Percentiles rank a stretch among this genome's conserved stretches.
phyloP scores from a whole-genome alignment of 1,284 basidiomycete genomes.

The Ceratobasidium sp. region DNA sequence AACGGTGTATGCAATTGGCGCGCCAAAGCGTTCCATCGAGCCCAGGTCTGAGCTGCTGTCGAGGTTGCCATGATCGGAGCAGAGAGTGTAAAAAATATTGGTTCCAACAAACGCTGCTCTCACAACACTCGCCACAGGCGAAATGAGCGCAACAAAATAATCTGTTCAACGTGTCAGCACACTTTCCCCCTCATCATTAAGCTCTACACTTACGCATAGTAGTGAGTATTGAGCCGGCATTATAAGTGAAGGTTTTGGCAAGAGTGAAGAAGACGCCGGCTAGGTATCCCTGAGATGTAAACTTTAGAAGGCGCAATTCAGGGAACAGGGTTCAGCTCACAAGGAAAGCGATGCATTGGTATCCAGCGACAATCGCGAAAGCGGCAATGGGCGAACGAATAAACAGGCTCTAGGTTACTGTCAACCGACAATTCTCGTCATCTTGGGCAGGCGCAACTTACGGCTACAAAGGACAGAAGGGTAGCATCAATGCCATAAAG shows the following conservation, averaged over 20 bases:
- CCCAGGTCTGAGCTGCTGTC: slow-evolving; percentile 58
- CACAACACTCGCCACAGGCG: slow-evolving; percentile 33
- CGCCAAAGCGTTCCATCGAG: slow-evolving; percentile 68
- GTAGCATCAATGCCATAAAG: slow-evolving; percentile 75
- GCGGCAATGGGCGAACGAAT: slow-evolving; percentile 69
- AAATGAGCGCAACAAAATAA: slow-evolving; percentile 30
- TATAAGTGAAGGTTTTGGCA: slow-evolving; percentile 27
- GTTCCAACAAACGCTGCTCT: slow-evolving; percentile 69
- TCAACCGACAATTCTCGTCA: background rate
- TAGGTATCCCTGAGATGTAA: slow-evolving; percentile 18
- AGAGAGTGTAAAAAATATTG: slow-evolving; percentile 78
- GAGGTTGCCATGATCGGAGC: slow-evolving; percentile 62
- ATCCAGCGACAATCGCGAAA: slow-evolving; percentile 74
- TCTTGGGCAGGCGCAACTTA: slow-evolving; percentile 26
- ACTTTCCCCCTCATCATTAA: background rate
- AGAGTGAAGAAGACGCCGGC: slow-evolving; percentile 34
- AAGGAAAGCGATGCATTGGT: slow-evolving; percentile 56
- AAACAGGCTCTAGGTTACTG: slow-evolving; percentile 14
- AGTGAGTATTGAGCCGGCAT: slow-evolving; percentile 7
- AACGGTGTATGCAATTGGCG: slow-evolving; percentile 76
- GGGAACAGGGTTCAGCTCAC: slow-evolving; percentile 2
- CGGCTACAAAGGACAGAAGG: slow-evolving; percentile 69
- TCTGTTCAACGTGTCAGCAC: slow-evolving; percentile 5
- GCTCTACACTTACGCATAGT: slow-evolving; percentile 24
- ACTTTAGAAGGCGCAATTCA: background rate